A percentile compares a stretch with the other conserved stretches of the same genome.
Evolutionary conservation across 176 grass and related monocot species (phyloP).

Genomic region (Avena atlantica): DNA sequence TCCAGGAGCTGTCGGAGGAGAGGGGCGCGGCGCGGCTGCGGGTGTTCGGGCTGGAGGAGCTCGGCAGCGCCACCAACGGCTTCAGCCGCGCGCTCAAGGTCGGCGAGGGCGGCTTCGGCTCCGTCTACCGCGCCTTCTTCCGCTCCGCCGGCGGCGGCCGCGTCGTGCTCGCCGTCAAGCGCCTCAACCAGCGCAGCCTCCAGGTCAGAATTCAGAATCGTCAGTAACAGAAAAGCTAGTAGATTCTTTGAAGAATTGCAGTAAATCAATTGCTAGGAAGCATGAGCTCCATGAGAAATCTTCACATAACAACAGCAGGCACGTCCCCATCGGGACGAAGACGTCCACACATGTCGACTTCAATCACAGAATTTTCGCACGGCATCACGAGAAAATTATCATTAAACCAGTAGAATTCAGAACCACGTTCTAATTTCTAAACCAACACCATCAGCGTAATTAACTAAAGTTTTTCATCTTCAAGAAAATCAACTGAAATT

Average conservation of each 20-base stretch:
- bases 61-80: conserved; percentile 63
- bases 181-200: conserved; percentile 73
- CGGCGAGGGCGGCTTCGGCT: conserved; percentile 89
- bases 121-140: conserved; percentile 85
- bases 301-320: not conserved
- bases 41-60: conserved; percentile 77
- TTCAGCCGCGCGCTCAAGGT: conserved; percentile 89
- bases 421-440: not conserved
- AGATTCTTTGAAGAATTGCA: too few species aligned
- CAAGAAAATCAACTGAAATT: not conserved
- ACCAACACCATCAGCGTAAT: not conserved
- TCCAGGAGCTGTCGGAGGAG: conserved; percentile 79
- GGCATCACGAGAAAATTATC: conserved; percentile 36
- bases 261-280: too few species aligned
- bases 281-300: not conserved
- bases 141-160: conserved; percentile 46
- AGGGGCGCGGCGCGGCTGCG: conserved; percentile 63
- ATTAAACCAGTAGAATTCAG: conserved; percentile 1
- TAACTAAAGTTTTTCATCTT: not conserved
- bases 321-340: conserved; percentile 29
- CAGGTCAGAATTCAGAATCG: conserved; percentile 45
- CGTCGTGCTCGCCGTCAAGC: conserved; percentile 79
- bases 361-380: conserved; percentile 29
- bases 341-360: conserved; percentile 42
- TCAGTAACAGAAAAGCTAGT: too few species aligned